Conservation (phyloP, 306 rosid genomes). For the Quillaja saponaria region DNA sequence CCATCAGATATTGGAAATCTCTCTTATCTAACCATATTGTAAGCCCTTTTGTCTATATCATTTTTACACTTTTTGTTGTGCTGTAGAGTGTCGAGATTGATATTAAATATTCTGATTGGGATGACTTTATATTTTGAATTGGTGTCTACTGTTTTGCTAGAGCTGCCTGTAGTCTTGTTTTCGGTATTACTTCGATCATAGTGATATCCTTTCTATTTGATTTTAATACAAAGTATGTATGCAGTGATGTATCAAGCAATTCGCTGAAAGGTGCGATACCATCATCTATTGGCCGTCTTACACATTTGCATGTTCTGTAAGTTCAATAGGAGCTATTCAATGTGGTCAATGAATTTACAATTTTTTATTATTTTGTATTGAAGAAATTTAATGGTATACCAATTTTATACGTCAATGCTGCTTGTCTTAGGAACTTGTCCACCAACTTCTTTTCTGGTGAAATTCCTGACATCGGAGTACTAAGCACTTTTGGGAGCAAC, state of each 20-base stretch:
- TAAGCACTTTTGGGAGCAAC: slow-evolving; percentile 72
- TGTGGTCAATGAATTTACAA: background rate
- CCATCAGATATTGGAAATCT: slow-evolving; percentile 90
- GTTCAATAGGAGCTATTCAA: slow-evolving; percentile 32
- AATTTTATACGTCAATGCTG: slow-evolving; percentile 20
- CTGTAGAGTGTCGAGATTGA: background rate
- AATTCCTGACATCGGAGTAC: slow-evolving; percentile 88
- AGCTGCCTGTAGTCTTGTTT: background rate
- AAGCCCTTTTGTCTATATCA: slow-evolving; percentile 33
- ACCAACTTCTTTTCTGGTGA: slow-evolving; percentile 90
- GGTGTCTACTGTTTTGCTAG: background rate
- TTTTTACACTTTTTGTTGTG: background rate
- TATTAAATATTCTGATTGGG: background rate
- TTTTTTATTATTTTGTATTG: background rate
- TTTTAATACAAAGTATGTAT: slow-evolving; percentile 26
- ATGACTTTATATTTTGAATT: slow-evolving; percentile 9
- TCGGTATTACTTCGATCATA: slow-evolving; percentile 1
- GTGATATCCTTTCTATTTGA: slow-evolving; percentile 1
- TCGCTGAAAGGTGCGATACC: slow-evolving; percentile 89
- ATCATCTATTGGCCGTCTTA: slow-evolving; percentile 81
- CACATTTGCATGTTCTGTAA: slow-evolving; percentile 67
- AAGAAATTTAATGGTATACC: background rate
- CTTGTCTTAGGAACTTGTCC: slow-evolving; percentile 78
- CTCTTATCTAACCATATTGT: slow-evolving; percentile 81
- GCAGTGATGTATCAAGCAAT: slow-evolving; percentile 88